A percentile compares a stretch with the other conserved stretches of the same genome.
Evolutionary conservation across 106 monocot species (phyloP).

Genomic region (Acanthochlamys bracteata): DNA sequence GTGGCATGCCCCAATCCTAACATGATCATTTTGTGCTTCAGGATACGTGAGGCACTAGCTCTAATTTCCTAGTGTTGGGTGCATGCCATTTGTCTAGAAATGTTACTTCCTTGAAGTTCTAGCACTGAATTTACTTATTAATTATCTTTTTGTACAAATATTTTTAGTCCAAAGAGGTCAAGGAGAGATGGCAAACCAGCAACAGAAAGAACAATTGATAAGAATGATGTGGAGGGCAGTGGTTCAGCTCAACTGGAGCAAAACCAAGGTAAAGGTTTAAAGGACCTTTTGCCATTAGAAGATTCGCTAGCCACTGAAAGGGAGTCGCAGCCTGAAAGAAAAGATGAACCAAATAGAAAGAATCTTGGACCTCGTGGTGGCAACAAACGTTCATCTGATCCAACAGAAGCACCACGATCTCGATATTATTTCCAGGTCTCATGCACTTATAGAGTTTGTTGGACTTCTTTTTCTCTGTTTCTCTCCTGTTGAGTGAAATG

Average conservation of each 20-base stretch:
- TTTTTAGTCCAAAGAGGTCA: slow-evolving; percentile 28
- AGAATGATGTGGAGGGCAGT: slow-evolving; percentile 11
- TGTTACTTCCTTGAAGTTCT: not conserved
- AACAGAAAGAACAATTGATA: slow-evolving; percentile 18
- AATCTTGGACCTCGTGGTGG: slow-evolving; percentile 17
- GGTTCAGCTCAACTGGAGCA: slow-evolving; percentile 19
- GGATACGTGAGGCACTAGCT: no score
- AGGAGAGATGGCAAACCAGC: slow-evolving; percentile 38
- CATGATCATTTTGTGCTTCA: no score
- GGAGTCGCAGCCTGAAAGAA: slow-evolving; percentile 11
- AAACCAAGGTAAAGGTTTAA: slow-evolving; percentile 19
- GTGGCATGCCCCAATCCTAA: no score
- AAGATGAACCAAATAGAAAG: slow-evolving; percentile 16
- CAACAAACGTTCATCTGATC: slow-evolving; percentile 25
- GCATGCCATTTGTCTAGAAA: no score
- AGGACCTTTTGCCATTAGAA: slow-evolving; percentile 29
- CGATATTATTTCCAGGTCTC: slow-evolving; percentile 36
- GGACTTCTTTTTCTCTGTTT: not conserved
- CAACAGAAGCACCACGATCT: slow-evolving; percentile 24
- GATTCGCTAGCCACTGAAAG: slow-evolving; percentile 7
- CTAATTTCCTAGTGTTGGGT: no score
- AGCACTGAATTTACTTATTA: not conserved
- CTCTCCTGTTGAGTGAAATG: not conserved
- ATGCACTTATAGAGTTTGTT: not conserved
- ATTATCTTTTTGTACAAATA: not conserved